These are phyloP conservation scores for Trichoderma gracile DNA, from an alignment of 2,329 filamentous ascomycete species.

Conservation along the genomic window DNA sequence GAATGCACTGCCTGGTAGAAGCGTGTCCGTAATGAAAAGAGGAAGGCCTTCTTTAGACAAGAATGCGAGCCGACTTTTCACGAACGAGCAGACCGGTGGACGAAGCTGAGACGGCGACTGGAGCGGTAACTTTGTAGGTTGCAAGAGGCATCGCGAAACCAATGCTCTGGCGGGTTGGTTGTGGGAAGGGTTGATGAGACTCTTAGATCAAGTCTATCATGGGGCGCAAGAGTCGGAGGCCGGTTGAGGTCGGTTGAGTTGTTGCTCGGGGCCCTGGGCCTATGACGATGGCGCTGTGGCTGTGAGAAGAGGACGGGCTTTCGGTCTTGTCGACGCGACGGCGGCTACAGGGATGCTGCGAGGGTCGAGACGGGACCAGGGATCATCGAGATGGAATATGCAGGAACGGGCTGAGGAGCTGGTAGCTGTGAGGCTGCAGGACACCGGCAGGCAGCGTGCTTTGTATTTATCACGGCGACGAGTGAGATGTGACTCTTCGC, in stretches of 20 bases:
- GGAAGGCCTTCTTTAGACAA: constrained; percentile 45
- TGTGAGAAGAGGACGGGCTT: not conserved
- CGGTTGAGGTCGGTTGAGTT: constrained; percentile 2
- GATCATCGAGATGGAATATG: constrained; percentile 36
- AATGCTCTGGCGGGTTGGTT: constrained; percentile 36
- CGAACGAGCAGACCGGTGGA: constrained; percentile 60
- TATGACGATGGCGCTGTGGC: constrained; percentile 23
- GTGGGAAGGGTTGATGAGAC: constrained; percentile 21
- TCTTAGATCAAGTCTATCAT: constrained; percentile 41
- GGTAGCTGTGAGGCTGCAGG: constrained; percentile 28
- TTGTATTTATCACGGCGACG: constrained; percentile 36
- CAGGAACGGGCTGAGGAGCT: constrained; percentile 30
- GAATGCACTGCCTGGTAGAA: constrained; percentile 38
- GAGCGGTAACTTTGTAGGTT: constrained; percentile 48
- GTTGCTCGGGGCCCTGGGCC: not conserved
- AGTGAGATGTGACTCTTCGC: constrained; percentile 29
- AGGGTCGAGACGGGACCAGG: constrained; percentile 20
- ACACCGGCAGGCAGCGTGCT: constrained; percentile 13
- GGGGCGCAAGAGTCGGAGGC: constrained; percentile 28
- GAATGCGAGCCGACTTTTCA: constrained; percentile 49
- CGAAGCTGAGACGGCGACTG: constrained; percentile 65
- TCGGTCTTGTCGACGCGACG: constrained; percentile 25
- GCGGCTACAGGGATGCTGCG: constrained; percentile 11
- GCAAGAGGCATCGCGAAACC: constrained; percentile 59
- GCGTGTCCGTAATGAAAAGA: constrained; percentile 43